A percentile compares a stretch with the other conserved stretches of the same genome.
Conservation (phyloP, 176 grass and related monocot genomes). For the Poa annua region DNA sequence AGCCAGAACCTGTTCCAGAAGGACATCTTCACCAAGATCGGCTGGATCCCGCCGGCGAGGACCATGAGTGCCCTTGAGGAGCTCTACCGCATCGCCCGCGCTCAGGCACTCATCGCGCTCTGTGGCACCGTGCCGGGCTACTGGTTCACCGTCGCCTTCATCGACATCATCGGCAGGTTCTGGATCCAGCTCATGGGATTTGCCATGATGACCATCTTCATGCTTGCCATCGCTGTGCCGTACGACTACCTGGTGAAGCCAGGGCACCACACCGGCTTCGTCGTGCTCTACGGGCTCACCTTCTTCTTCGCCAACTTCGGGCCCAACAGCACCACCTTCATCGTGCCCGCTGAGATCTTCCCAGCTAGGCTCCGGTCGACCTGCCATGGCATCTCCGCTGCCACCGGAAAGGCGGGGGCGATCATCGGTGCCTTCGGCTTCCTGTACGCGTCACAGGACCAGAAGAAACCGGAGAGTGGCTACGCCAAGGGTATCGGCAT, state of each 20-base stretch:
- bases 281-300: conserved; percentile 57
- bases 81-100: conserved; percentile 62
- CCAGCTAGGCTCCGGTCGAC: conserved; percentile 53
- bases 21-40: conserved; percentile 79
- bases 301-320: conserved; percentile 90
- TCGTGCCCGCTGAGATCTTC: conserved; percentile 68
- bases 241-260: conserved; percentile 60
- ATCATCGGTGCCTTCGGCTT: conserved; percentile 58
- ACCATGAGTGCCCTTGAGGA: conserved; percentile 86
- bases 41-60: conserved; percentile 64
- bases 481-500: conserved; percentile 58
- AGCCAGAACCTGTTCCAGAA: conserved; percentile 91
- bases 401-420: conserved; percentile 49
- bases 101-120: conserved; percentile 71
- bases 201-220: conserved; percentile 77
- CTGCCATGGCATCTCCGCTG: conserved; percentile 61
- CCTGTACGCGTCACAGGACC: conserved; percentile 54
- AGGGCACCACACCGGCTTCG: conserved; percentile 45
- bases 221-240: conserved; percentile 59
- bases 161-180: conserved; percentile 72
- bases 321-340: conserved; percentile 72
- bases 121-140: conserved; percentile 81
- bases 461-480: conserved; percentile 45
- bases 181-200: conserved; percentile 79
- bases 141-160: conserved; percentile 89